A percentile compares a stretch with the other conserved stretches of the same genome.
These are phyloP conservation scores for Teunomyces aglyptinius DNA, from an alignment of 805 yeast species.

Conservation along the genomic window DNA sequence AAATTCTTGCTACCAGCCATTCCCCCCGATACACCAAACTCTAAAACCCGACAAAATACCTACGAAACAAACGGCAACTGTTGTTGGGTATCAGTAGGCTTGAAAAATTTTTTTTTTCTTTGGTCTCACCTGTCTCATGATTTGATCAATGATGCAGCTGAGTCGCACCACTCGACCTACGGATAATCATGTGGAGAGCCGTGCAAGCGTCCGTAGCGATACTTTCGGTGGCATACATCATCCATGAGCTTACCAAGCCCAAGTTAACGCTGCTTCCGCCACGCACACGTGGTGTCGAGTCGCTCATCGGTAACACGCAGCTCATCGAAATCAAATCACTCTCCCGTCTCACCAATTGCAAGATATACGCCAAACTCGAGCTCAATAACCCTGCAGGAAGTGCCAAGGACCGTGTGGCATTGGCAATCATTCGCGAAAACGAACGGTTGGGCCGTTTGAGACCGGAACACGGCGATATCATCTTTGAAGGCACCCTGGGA, in stretches of 20 bases:
- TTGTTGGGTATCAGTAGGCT: too few relatives aligned
- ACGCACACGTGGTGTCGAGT: constrained; percentile 57
- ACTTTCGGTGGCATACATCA: constrained; percentile 8
- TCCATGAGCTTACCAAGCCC: constrained; percentile 7
- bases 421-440: constrained; percentile 72
- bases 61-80: too few relatives aligned
- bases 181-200: neutral
- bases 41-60: too few relatives aligned
- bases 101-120: too few relatives aligned
- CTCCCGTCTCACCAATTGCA: constrained; percentile 71
- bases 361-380: constrained; percentile 84
- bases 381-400: constrained; percentile 90
- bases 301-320: constrained; percentile 89
- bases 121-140: too few relatives aligned
- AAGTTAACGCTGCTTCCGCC: constrained; percentile 24
- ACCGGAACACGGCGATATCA: constrained; percentile 64
- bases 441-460: constrained; percentile 57
- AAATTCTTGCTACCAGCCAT: too few relatives aligned
- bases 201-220: constrained; percentile 18
- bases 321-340: constrained; percentile 70
- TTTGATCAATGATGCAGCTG: too few relatives aligned
- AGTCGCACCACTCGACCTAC: neutral
- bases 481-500: constrained; percentile 95
- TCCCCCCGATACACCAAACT: too few relatives aligned
- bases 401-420: constrained; percentile 92